Evolutionary conservation across 306 rosid species (phyloP), one percentile per base, ranked within the genome.

Genomic region (Cucurbita pepo): DNA sequence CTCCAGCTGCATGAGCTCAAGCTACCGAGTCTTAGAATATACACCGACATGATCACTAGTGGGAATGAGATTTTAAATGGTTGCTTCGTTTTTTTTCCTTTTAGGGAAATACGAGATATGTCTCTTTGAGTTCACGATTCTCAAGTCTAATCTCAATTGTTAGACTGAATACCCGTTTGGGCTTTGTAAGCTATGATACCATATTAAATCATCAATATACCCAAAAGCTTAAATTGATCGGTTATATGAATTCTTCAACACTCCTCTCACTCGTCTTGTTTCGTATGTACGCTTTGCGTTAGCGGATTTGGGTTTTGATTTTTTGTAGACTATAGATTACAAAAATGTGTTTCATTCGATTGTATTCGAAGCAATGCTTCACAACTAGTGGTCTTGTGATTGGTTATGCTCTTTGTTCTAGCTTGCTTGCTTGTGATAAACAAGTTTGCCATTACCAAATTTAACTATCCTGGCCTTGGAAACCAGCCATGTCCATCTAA

Each of bases 391-490:
- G 90, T 12, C 86, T 91, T 8, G 96, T 94, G 54, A 8, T 91
- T 0, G 97, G 97, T 0, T 94, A 94, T 69, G 99, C 99, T 1
- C 86, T 94, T 6, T 94, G 96, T 69, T 94, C 98, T 3, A 94
- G 98, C 78, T 80, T 94, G 75, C 87, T 94, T 0, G 98, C 98
- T 30, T 5, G 96, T 94, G 66, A 94, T 94, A 50, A 94, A 94
- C 89, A 94, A 94, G 83, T 88, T 83, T 77, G 98, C 98, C 71
- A 91, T 94, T 18, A 94, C 97, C 64, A 73, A 83, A 79, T 94
- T 94, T 85, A 94, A 89, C 86, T 94, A 82, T 79, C 98, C 98
- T 1, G 97, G 97, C 40, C 92, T 94, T 78, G 79, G 99, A 44
- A 74, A 80, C 21, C 99, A 94, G 74, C 89, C 90, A 0, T 80